Conservation (phyloP, 1,284 basidiomycete species). For the Leccinum subrobustum region DNA sequence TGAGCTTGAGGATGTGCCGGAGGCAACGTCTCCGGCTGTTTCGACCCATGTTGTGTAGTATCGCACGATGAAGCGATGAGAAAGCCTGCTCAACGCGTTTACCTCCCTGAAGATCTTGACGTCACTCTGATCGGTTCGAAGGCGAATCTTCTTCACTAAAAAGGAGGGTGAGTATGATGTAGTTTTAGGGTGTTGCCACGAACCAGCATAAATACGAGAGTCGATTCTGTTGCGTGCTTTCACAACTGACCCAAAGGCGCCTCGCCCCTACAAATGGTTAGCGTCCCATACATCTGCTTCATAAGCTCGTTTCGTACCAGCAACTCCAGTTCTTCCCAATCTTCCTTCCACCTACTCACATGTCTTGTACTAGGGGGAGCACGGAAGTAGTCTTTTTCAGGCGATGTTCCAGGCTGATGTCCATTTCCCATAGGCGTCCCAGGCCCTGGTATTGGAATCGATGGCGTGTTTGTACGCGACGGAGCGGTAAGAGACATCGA, state of each 20-base stretch:
- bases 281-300: background rate
- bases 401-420: constrained; percentile 47
- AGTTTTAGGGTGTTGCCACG: constrained; percentile 14
- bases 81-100: constrained; percentile 82
- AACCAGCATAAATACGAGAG: constrained; percentile 69
- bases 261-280: constrained; percentile 66
- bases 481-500: constrained; percentile 22
- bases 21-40: constrained; percentile 51
- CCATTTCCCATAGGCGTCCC: constrained; percentile 43
- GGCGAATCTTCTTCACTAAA: constrained; percentile 85
- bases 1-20: constrained; percentile 45
- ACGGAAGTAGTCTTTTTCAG: constrained; percentile 59
- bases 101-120: constrained; percentile 91
- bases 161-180: background rate
- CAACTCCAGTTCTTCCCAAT: constrained; percentile 81
- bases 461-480: constrained; percentile 22
- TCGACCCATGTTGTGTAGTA: constrained; percentile 88
- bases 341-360: constrained; percentile 77
- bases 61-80: constrained; percentile 89
- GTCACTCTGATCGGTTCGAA: constrained; percentile 79
- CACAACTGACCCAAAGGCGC: constrained; percentile 92
- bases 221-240: constrained; percentile 89
- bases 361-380: constrained; percentile 46
- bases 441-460: constrained; percentile 19
- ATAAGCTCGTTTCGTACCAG: constrained; percentile 43